phyloP scores from a whole-genome alignment of 192 early-diverging fungal species.

The Entomortierella beljakovae region DNA sequence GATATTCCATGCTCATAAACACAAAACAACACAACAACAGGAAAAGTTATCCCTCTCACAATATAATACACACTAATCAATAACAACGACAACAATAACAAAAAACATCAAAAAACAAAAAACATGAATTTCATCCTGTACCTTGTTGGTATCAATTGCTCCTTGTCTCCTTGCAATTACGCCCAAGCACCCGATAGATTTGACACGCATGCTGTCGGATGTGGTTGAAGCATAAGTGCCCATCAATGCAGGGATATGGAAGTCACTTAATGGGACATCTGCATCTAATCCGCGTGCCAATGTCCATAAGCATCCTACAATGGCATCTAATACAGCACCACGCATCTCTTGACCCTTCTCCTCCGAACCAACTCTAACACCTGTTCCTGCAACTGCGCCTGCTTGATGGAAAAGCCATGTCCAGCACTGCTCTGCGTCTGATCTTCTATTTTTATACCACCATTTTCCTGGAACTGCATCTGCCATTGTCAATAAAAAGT shows the following conservation, averaged over 20 bases:
- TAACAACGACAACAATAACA: not conserved
- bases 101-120: not conserved
- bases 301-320: constrained; percentile 83
- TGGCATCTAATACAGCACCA: constrained; percentile 69
- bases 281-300: constrained; percentile 74
- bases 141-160: constrained; percentile 74
- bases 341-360: constrained; percentile 64
- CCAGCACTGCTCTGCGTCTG: constrained; percentile 67
- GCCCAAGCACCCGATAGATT: constrained; percentile 80
- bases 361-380: constrained; percentile 59
- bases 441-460: constrained; percentile 69
- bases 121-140: constrained; percentile 9
- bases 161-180: constrained; percentile 79
- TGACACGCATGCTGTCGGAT: constrained; percentile 67
- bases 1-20: too few relatives aligned
- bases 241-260: constrained; percentile 57
- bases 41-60: too few relatives aligned
- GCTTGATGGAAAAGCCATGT: constrained; percentile 69
- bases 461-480: constrained; percentile 67
- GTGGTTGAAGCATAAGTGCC: constrained; percentile 56
- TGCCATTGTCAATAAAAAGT: constrained; percentile 79
- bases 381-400: constrained; percentile 61
- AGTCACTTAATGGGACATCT: constrained; percentile 59
- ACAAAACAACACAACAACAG: too few relatives aligned
- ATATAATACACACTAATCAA: constrained; percentile 17